A percentile compares a stretch with the other conserved stretches of the same genome.
Conservation (phyloP, 2,329 filamentous ascomycete species). For the Cordyceps javanica region DNA sequence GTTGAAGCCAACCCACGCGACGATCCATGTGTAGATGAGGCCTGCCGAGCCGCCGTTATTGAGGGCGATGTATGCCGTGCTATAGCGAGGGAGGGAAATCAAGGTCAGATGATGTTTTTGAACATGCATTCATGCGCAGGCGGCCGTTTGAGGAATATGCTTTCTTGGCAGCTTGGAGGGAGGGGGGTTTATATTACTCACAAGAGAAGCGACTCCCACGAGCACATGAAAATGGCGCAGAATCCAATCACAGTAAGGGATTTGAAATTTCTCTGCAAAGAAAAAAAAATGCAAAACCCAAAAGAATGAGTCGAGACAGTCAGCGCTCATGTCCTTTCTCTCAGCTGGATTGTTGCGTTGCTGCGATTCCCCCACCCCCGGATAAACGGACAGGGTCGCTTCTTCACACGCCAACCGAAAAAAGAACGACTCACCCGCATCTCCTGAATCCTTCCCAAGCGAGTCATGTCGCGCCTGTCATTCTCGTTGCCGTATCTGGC, state of each 20-base stretch:
- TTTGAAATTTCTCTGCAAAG: conserved; percentile 29
- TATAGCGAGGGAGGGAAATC: not conserved
- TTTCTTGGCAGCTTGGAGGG: no score
- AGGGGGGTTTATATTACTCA: conserved; percentile 13
- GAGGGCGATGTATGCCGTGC: conserved; percentile 14
- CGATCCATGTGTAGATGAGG: conserved; percentile 33
- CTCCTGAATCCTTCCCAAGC: conserved; percentile 44
- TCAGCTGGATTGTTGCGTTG: no score
- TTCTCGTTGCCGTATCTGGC: conserved; percentile 16
- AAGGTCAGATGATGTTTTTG: not conserved
- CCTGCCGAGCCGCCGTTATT: conserved; percentile 35
- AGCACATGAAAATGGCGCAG: conserved; percentile 33
- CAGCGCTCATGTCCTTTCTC: no score
- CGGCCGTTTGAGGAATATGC: no score
- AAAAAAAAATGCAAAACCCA: no score
- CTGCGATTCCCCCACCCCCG: no score
- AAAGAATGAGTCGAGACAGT: no score
- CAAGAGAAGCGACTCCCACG: conserved; percentile 34
- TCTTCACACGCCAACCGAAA: no score
- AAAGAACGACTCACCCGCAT: conserved; percentile 28
- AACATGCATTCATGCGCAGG: no score
- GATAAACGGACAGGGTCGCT: no score
- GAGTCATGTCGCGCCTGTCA: conserved; percentile 39
- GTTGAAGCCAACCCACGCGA: conserved; percentile 26
- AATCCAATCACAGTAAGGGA: conserved; percentile 36